Percentiles rank a stretch among this genome's conserved stretches.
Evolutionary conservation across 2,329 filamentous ascomycete genomes (phyloP).

Genomic region (Pseudogymnoascus destructans): DNA sequence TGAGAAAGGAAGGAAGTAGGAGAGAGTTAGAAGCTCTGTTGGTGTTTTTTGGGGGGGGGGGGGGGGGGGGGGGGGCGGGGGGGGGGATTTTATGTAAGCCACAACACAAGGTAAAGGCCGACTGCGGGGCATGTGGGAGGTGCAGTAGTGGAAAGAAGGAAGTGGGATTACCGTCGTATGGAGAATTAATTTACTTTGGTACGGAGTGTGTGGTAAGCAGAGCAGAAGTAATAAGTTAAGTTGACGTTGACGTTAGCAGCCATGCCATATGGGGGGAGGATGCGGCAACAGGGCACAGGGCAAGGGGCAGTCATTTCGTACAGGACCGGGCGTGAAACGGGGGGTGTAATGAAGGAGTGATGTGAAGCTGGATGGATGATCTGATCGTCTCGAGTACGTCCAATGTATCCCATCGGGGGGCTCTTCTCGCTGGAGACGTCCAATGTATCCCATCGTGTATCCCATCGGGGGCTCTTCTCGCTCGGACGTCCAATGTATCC

Average conservation of each 20-base stretch:
- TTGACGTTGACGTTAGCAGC: neutral
- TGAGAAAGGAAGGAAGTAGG: slow-evolving; percentile 4
- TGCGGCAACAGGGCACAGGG: too few species aligned
- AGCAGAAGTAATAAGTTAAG: slow-evolving; percentile 3
- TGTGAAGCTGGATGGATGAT: too few species aligned
- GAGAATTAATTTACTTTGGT: neutral
- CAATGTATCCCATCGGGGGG: too few species aligned
- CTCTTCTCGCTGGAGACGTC: too few species aligned
- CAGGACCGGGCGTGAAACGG: slow-evolving; percentile 1
- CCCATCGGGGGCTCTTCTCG: too few species aligned
- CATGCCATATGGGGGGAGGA: neutral
- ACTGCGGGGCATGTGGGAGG: slow-evolving; percentile 4
- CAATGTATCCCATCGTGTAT: too few species aligned
- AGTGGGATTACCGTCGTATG: neutral
- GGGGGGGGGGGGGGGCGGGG: too few species aligned
- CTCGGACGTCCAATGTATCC: too few species aligned
- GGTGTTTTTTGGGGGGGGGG: too few species aligned
- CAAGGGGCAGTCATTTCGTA: neutral
- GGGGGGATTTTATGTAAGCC: slow-evolving; percentile 8
- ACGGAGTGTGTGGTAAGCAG: neutral
- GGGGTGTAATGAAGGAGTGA: slow-evolving; percentile 5
- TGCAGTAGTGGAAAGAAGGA: slow-evolving; percentile 5
- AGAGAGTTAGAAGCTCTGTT: slow-evolving; percentile 6
- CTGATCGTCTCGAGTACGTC: too few species aligned
- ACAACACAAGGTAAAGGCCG: neutral